Conservation (phyloP, 2,329 filamentous ascomycete species). For the Amauroascus verrucosus region DNA sequence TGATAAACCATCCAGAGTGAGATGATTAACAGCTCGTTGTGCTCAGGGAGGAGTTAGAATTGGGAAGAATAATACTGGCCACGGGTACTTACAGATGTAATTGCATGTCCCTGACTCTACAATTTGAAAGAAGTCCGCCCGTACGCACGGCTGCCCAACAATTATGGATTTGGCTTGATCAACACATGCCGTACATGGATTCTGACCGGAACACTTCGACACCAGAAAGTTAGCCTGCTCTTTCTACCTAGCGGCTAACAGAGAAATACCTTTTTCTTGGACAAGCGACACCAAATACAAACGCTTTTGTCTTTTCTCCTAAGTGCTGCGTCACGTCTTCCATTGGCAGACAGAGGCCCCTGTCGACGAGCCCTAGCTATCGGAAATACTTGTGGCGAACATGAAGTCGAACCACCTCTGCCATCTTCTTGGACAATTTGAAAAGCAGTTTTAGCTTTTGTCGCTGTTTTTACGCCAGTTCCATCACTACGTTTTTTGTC, state of each 20-base stretch:
- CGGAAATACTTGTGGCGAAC: conserved; percentile 33
- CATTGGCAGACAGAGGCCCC: conserved; percentile 32
- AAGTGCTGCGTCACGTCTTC: conserved; percentile 33
- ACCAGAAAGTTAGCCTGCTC: conserved; percentile 12
- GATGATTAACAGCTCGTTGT: conserved; percentile 36
- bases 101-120: conserved; percentile 38
- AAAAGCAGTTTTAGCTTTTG: conserved; percentile 23
- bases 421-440: conserved; percentile 39
- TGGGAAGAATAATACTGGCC: not conserved
- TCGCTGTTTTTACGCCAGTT: conserved; percentile 20
- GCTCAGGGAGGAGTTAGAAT: conserved; percentile 21
- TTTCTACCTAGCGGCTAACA: not conserved
- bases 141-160: conserved; percentile 36
- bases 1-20: conserved; percentile 27
- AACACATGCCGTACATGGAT: conserved; percentile 35
- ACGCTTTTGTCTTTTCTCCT: conserved; percentile 37
- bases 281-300: conserved; percentile 36
- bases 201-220: conserved; percentile 32
- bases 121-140: conserved; percentile 37
- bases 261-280: conserved; percentile 35
- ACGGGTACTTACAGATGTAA: conserved; percentile 33
- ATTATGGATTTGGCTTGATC: conserved; percentile 25
- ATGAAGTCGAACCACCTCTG: conserved; percentile 32
- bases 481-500: not conserved
- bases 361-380: conserved; percentile 36